phyloP scores from a whole-genome alignment of 1,284 basidiomycete genomes.

The Apiotrichum gamsii region DNA sequence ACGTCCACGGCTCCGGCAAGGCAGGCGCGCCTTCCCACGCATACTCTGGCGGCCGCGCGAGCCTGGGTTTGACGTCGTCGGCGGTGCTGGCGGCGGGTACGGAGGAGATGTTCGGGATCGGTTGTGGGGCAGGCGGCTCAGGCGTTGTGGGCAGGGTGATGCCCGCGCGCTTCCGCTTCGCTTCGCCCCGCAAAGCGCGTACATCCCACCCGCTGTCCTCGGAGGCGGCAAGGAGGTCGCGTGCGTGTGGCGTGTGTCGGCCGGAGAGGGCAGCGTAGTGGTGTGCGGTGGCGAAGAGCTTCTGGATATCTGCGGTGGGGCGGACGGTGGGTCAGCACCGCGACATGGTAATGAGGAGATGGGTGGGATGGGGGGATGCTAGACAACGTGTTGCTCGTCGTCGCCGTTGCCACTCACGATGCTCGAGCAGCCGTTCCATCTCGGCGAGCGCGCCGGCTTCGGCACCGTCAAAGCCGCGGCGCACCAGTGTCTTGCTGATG shows the following conservation, averaged over 20 bases:
- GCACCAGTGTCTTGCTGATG: conserved; percentile 24
- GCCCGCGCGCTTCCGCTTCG: conserved; percentile 28
- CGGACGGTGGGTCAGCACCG: background rate
- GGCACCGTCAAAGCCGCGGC: conserved; percentile 35
- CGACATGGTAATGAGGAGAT: background rate
- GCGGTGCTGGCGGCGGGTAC: conserved; percentile 4
- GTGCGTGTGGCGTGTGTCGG: conserved; percentile 22
- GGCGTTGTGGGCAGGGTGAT: conserved; percentile 1
- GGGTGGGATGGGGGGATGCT: background rate
- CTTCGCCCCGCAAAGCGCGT: conserved; percentile 20
- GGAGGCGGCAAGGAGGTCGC: conserved; percentile 30
- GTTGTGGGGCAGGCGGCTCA: conserved; percentile 5
- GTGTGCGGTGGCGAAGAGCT: conserved; percentile 26
- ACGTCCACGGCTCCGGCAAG: conserved; percentile 38
- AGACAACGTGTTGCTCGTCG: too few species aligned
- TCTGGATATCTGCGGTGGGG: conserved; percentile 31
- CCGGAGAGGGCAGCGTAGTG: conserved; percentile 30
- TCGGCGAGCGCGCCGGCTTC: conserved; percentile 41
- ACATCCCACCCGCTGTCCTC: conserved; percentile 20
- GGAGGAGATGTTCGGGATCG: conserved; percentile 4
- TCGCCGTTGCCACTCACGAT: too few species aligned
- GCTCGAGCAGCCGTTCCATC: conserved; percentile 37
- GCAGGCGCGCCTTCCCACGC: conserved; percentile 34
- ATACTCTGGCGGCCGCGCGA: conserved; percentile 12
- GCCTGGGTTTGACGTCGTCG: conserved; percentile 11